phyloP scores from a whole-genome alignment of 2,329 filamentous ascomycete genomes.

The Xylaria polymorpha region DNA sequence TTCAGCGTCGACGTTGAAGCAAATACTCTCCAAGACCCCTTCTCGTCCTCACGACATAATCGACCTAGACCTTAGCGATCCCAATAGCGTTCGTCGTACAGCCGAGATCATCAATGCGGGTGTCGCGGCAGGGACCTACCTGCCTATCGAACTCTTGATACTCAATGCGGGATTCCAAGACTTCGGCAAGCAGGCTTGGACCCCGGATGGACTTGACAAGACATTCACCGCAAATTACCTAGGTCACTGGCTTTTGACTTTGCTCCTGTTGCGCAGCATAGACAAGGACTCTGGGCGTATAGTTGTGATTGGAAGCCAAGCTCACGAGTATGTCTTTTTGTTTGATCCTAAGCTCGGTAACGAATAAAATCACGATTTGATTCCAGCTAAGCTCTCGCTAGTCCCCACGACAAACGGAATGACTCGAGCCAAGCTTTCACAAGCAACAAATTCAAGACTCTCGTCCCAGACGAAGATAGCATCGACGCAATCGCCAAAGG shows the following conservation, averaged over 20 bases:
- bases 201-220: constrained; percentile 48
- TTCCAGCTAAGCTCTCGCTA: too few species aligned
- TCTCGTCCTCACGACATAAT: not conserved
- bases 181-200: not conserved
- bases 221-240: constrained; percentile 51
- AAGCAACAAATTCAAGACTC: constrained; percentile 24
- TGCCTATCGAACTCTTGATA: not conserved
- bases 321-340: constrained; percentile 44
- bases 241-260: constrained; percentile 48
- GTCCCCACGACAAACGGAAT: too few species aligned
- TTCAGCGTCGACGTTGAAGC: not conserved
- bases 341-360: not conserved
- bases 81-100: not conserved
- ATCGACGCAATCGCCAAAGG: constrained; percentile 33
- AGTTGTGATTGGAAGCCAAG: constrained; percentile 47
- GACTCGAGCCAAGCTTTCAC: constrained; percentile 9
- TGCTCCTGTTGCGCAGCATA: constrained; percentile 50
- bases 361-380: too few species aligned
- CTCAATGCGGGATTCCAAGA: constrained; percentile 3
- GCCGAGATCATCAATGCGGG: not conserved
- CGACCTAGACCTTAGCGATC: not conserved
- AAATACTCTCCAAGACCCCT: not conserved
- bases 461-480: constrained; percentile 21
- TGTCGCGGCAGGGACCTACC: not conserved
- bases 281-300: constrained; percentile 48